Conservation (phyloP, 768 basidiomycete genomes). For the Candolleomyces eurysporus region DNA sequence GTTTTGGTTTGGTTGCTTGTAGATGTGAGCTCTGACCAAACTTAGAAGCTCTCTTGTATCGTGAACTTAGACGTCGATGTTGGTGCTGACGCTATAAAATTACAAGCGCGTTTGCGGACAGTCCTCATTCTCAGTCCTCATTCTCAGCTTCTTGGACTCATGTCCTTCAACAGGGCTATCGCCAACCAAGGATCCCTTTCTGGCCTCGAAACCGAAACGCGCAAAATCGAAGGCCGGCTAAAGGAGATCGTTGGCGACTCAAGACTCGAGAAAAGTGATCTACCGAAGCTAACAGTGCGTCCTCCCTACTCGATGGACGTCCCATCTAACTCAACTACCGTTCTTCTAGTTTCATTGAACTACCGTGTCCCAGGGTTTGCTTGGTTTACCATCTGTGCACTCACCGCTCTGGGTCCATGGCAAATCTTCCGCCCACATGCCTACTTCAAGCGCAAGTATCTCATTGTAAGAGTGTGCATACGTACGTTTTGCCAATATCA, state of each 20-base stretch:
- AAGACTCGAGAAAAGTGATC: slow-evolving; percentile 89
- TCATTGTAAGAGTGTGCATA: slow-evolving; percentile 55
- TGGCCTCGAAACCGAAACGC: slow-evolving; percentile 96
- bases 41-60: slow-evolving; percentile 56
- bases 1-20: background rate
- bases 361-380: slow-evolving; percentile 89
- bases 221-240: slow-evolving; percentile 91
- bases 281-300: slow-evolving; percentile 83
- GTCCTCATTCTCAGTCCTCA: background rate
- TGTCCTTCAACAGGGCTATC: slow-evolving; percentile 66
- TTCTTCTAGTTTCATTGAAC: slow-evolving; percentile 79
- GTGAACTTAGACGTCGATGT: slow-evolving; percentile 97
- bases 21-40: slow-evolving; percentile 50
- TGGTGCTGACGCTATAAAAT: slow-evolving; percentile 97
- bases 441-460: too few species aligned
- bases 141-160: background rate
- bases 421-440: slow-evolving; percentile 92
- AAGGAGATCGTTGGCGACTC: slow-evolving; percentile 95
- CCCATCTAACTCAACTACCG: slow-evolving; percentile 3
- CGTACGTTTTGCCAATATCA: background rate
- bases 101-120: slow-evolving; percentile 73
- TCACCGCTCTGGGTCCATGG: slow-evolving; percentile 85
- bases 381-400: slow-evolving; percentile 79
- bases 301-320: background rate
- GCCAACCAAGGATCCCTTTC: slow-evolving; percentile 97